Percentiles rank a stretch among this genome's conserved stretches.
These are phyloP conservation scores for Penicillium coprophilum DNA, from an alignment of 495 filamentous ascomycete genomes.

Conservation along the genomic window DNA sequence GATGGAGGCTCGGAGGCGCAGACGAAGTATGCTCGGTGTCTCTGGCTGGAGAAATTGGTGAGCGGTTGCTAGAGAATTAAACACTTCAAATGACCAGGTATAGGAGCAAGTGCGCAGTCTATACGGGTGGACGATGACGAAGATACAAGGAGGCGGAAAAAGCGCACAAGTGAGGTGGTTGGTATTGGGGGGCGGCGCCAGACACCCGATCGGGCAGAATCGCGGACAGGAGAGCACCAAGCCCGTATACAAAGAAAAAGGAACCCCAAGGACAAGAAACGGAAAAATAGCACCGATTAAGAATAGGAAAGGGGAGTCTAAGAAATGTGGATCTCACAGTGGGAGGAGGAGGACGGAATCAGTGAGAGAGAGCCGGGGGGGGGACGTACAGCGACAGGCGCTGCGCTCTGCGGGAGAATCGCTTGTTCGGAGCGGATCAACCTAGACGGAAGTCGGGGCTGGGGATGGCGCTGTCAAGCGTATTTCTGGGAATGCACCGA, in stretches of 20 bases:
- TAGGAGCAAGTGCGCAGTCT: conserved; percentile 28
- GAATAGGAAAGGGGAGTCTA: conserved; percentile 17
- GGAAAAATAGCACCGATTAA: conserved; percentile 17
- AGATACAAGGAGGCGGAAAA: conserved; percentile 35
- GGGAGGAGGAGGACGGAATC: conserved; percentile 24
- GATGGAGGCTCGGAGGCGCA: conserved; percentile 49
- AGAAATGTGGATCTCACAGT: conserved; percentile 35
- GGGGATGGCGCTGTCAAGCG: conserved; percentile 40
- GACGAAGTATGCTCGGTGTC: conserved; percentile 7
- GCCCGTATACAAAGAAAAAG: conserved; percentile 9
- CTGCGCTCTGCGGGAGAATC: conserved; percentile 39
- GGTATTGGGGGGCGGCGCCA: conserved; percentile 23
- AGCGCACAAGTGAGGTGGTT: conserved; percentile 34
- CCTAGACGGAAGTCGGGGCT: conserved; percentile 36
- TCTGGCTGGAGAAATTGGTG: conserved; percentile 10
- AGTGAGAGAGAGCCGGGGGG: conserved; percentile 33
- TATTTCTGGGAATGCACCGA: conserved; percentile 45
- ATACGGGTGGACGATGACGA: conserved; percentile 38
- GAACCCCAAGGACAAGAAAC: conserved; percentile 14
- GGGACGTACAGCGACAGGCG: conserved; percentile 26
- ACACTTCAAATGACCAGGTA: conserved; percentile 10
- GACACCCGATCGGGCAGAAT: conserved; percentile 29
- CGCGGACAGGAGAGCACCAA: conserved; percentile 13
- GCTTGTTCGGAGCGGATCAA: conserved; percentile 51
- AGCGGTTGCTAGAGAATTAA: conserved; percentile 12